Conservation (phyloP, 805 yeast genomes). For the Debaryomyces castellii region DNA sequence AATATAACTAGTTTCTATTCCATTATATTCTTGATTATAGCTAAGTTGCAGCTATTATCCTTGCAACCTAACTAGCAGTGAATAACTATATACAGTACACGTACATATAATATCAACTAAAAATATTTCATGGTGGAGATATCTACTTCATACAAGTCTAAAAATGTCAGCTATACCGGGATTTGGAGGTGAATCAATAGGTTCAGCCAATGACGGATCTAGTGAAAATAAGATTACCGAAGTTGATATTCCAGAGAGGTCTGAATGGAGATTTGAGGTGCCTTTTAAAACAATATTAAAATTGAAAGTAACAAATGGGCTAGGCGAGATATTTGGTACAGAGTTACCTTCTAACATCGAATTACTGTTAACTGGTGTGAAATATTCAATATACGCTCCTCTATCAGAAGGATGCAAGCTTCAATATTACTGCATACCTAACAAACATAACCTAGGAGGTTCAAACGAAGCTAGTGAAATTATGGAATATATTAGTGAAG, state of each 20-base stretch:
- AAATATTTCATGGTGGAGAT: background rate
- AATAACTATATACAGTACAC: background rate
- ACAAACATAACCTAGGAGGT: conserved; percentile 23
- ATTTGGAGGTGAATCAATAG: conserved; percentile 8
- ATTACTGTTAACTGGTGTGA: conserved; percentile 35
- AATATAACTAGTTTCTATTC: too few species aligned
- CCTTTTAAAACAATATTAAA: conserved; percentile 49
- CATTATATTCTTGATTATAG: background rate
- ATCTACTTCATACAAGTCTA: background rate
- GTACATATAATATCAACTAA: background rate
- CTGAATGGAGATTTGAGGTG: conserved; percentile 81
- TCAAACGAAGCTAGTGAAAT: conserved; percentile 36
- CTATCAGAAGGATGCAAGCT: conserved; percentile 63
- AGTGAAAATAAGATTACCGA: conserved; percentile 9
- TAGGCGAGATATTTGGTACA: conserved; percentile 90
- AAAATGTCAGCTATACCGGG: conserved; percentile 12
- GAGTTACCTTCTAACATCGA: conserved; percentile 77
- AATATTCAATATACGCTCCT: conserved; percentile 39
- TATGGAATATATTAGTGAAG: conserved; percentile 68
- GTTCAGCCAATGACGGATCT: background rate
- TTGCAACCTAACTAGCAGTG: too few species aligned
- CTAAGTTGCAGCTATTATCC: background rate
- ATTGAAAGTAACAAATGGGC: conserved; percentile 60
- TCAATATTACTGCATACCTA: conserved; percentile 34
- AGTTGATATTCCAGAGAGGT: conserved; percentile 30